These are phyloP conservation scores for Amanita brunnescens DNA, from an alignment of 768 basidiomycete genomes.

Conservation along the genomic window DNA sequence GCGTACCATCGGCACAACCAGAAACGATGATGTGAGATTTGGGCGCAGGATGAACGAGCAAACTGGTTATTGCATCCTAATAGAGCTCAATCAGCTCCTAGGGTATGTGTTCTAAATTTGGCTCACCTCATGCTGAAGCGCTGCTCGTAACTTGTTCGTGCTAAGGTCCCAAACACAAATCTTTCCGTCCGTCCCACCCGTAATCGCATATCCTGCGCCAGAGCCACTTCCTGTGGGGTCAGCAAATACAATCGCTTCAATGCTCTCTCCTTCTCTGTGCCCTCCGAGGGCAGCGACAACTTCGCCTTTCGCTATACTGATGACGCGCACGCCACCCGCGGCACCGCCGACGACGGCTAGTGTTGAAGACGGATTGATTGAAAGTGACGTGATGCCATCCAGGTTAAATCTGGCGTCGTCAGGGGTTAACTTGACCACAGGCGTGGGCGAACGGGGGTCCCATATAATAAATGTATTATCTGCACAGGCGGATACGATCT, in stretches of 20 bases:
- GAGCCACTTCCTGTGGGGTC: slow-evolving; percentile 49
- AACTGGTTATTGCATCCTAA: slow-evolving; percentile 81
- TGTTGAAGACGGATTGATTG: slow-evolving; percentile 77
- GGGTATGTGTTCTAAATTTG: not conserved
- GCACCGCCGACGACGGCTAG: slow-evolving; percentile 88
- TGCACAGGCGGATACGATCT: slow-evolving; percentile 79
- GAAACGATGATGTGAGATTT: slow-evolving; percentile 75
- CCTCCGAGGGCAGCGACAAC: slow-evolving; percentile 71
- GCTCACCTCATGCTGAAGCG: slow-evolving; percentile 70
- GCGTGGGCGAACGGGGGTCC: slow-evolving; percentile 77
- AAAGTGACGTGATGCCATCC: slow-evolving; percentile 80
- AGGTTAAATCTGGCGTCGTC: slow-evolving; percentile 68
- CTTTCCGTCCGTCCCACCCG: slow-evolving; percentile 90
- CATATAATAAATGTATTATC: slow-evolving; percentile 81
- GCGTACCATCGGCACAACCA: slow-evolving; percentile 76
- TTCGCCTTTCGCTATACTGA: slow-evolving; percentile 83
- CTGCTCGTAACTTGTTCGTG: slow-evolving; percentile 77
- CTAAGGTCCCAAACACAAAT: slow-evolving; percentile 91
- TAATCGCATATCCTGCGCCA: slow-evolving; percentile 61
- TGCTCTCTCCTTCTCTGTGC: slow-evolving; percentile 80
- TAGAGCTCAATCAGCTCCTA: not conserved
- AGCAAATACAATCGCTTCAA: slow-evolving; percentile 80
- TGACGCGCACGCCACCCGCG: slow-evolving; percentile 75
- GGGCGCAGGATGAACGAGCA: slow-evolving; percentile 68
- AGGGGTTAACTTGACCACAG: slow-evolving; percentile 73